Conservation (phyloP, 768 basidiomycete genomes). For the Lactarius hatsudake region DNA sequence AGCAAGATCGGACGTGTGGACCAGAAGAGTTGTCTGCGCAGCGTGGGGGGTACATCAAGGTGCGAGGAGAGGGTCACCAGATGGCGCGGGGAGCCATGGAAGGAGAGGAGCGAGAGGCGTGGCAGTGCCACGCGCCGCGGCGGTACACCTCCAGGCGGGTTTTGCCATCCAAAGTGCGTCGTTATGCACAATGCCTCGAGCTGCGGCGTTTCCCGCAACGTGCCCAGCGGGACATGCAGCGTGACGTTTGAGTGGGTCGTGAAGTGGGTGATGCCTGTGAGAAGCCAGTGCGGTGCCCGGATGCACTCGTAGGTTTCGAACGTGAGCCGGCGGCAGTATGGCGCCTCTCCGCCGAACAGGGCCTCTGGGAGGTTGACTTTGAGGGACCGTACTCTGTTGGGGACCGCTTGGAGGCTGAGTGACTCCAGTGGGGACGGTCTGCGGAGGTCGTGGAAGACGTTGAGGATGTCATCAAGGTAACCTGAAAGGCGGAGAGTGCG, state of each 20-base stretch:
- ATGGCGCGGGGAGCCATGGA: constrained; percentile 10
- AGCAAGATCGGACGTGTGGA: too few relatives aligned
- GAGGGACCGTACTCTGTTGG: too few relatives aligned
- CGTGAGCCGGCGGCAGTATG: neutral
- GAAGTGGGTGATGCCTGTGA: constrained; percentile 8
- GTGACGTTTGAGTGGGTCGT: constrained; percentile 7
- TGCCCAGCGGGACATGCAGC: neutral
- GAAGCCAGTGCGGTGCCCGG: constrained; percentile 14
- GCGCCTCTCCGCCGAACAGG: too few relatives aligned
- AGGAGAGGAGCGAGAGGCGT: constrained; percentile 4
- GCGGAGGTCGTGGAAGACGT: neutral
- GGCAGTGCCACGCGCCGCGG: neutral
- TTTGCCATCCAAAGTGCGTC: neutral
- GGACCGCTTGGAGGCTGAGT: too few relatives aligned
- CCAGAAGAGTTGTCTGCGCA: constrained; percentile 11
- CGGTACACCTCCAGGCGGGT: neutral
- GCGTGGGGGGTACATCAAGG: constrained; percentile 8
- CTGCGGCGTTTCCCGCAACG: constrained; percentile 9
- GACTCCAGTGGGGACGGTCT: too few relatives aligned
- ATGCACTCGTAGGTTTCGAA: constrained; percentile 6
- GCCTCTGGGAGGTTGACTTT: constrained; percentile 5
- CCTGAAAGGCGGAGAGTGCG: constrained; percentile 17
- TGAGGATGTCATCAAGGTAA: constrained; percentile 2
- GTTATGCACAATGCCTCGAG: constrained; percentile 11
- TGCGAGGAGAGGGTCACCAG: constrained; percentile 7